Conservation (phyloP, 176 grass and related monocot species). For the Tillandsia leiboldiana region DNA sequence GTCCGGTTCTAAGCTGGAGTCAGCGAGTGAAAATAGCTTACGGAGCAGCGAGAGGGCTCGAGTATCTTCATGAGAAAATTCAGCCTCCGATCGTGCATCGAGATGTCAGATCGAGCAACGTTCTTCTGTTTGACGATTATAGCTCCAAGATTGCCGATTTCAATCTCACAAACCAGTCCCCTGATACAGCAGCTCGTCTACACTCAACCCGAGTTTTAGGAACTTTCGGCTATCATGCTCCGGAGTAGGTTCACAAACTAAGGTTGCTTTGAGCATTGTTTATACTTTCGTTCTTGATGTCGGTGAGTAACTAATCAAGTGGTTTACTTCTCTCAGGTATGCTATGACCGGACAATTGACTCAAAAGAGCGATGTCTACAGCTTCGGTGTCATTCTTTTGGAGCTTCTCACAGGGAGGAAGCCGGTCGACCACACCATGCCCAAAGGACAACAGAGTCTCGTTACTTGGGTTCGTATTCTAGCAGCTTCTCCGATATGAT, state of each 20-base stretch:
- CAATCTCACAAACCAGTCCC: constrained; percentile 74
- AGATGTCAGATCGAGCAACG: constrained; percentile 75
- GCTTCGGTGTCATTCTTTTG: constrained; percentile 63
- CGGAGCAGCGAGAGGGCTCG: constrained; percentile 60
- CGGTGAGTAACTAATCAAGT: not conserved
- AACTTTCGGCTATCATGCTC: constrained; percentile 80
- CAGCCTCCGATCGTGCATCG: constrained; percentile 70
- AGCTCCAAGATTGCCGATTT: constrained; percentile 61
- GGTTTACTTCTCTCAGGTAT: constrained; percentile 28
- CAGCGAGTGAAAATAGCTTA: constrained; percentile 74
- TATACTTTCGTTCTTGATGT: not conserved
- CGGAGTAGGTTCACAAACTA: constrained; percentile 37
- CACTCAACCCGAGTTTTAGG: constrained; percentile 75
- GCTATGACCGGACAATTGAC: constrained; percentile 88
- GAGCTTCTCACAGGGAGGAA: constrained; percentile 78
- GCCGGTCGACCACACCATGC: constrained; percentile 81
- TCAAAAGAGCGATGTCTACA: constrained; percentile 79
- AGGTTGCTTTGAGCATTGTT: not conserved
- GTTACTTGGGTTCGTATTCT: constrained; percentile 60
- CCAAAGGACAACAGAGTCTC: constrained; percentile 82
- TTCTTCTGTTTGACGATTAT: constrained; percentile 70
- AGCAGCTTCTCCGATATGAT: not conserved
- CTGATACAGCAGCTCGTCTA: constrained; percentile 51
- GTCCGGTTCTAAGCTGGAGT: constrained; percentile 54
- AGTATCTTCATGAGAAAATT: constrained; percentile 84